Percentiles rank a stretch among this genome's conserved stretches.
Conservation (phyloP, 1,139 yeast genomes). For the Pichia sp. region DNA sequence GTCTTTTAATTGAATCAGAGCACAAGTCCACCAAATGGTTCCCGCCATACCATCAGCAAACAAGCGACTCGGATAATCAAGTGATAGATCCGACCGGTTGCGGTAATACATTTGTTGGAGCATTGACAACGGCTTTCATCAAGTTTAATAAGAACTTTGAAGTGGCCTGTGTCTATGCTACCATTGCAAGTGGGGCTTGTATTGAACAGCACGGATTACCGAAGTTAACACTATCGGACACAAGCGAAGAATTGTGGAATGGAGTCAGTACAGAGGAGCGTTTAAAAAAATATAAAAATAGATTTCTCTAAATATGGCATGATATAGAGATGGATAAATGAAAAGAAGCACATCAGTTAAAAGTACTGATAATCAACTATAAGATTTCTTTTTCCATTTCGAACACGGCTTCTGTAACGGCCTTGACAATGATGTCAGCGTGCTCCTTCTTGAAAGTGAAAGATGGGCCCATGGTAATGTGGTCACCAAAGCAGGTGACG, state of each 20-base stretch:
- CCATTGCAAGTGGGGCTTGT: conserved; percentile 71
- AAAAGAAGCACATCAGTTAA: neutral
- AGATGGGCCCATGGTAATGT: conserved; percentile 50
- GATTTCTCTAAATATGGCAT: neutral
- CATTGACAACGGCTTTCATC: conserved; percentile 57
- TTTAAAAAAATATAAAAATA: conserved; percentile 29
- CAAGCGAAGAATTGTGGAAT: conserved; percentile 49
- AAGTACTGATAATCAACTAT: conserved; percentile 3
- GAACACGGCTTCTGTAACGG: conserved; percentile 24
- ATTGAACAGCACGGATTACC: conserved; percentile 81
- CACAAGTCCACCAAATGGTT: conserved; percentile 34
- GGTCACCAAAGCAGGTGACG: conserved; percentile 38
- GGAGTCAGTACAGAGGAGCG: conserved; percentile 38
- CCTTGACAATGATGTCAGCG: conserved; percentile 40
- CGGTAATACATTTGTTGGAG: conserved; percentile 87
- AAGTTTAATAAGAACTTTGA: conserved; percentile 47
- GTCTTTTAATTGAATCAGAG: conserved; percentile 34
- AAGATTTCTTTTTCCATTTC: conserved; percentile 26
- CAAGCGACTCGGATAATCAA: conserved; percentile 27
- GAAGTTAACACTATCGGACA: conserved; percentile 17
- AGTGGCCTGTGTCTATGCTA: conserved; percentile 63
- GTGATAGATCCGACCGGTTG: conserved; percentile 93
- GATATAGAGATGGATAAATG: neutral
- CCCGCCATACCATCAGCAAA: conserved; percentile 64
- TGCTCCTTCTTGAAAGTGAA: conserved; percentile 43